These are phyloP conservation scores for Cyclotella baltica DNA, from an alignment of 108 stramenopile genomes.

Conservation along the genomic window DNA sequence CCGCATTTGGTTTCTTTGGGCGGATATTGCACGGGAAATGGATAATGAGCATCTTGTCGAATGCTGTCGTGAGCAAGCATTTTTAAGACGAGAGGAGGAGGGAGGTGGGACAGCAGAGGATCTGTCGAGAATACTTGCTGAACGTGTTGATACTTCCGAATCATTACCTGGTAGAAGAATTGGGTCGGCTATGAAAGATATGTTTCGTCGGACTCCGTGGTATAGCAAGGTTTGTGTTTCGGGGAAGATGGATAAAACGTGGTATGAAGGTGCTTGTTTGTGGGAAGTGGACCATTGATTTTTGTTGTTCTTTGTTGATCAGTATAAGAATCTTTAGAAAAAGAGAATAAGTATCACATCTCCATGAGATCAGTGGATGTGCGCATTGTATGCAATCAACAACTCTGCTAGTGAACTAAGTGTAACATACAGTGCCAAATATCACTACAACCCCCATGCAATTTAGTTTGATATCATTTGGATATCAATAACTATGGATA, in stretches of 20 bases:
- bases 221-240: conserved; percentile 39
- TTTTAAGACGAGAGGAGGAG: conserved; percentile 41
- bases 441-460: no score
- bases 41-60: conserved; percentile 59
- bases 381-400: no score
- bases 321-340: no score
- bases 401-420: no score
- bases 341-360: no score
- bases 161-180: conserved; percentile 36
- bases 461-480: no score
- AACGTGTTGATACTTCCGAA: conserved; percentile 19
- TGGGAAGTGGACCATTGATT: conserved; percentile 28
- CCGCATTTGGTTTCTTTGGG: conserved; percentile 76
- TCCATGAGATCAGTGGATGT: no score
- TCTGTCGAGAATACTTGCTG: conserved; percentile 41
- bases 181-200: conserved; percentile 49
- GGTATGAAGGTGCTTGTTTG: conserved; percentile 40
- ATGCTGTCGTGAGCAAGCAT: conserved; percentile 56
- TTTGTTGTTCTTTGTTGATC: background rate
- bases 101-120: conserved; percentile 44
- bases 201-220: conserved; percentile 55
- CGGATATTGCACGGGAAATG: conserved; percentile 66
- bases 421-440: no score
- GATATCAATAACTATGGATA: no score
- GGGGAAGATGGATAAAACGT: conserved; percentile 38